Conservation (phyloP, 2,329 filamentous ascomycete genomes). For the Fusarium beomiforme region DNA sequence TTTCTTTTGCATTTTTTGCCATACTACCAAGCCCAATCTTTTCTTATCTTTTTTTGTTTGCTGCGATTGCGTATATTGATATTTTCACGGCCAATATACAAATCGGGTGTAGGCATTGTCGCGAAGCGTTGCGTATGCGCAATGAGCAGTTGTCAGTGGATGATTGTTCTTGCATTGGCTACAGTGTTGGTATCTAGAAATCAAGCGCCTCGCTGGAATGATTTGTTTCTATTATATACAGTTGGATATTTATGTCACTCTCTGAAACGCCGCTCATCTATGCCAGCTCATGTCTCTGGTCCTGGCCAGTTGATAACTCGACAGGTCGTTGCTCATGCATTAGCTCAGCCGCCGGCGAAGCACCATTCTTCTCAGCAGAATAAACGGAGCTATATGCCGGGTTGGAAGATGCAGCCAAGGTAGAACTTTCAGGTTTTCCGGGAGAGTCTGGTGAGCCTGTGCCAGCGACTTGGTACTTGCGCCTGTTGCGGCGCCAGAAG, state of each 20-base stretch:
- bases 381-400: background rate
- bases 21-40: fast-evolving
- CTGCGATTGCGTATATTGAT: no score
- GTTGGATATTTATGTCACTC: background rate
- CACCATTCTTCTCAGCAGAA: background rate
- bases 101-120: no score
- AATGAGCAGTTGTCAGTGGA: no score
- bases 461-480: background rate
- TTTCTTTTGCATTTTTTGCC: background rate
- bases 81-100: no score
- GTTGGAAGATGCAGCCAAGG: background rate
- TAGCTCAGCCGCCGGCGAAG: background rate
- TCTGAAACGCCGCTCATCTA: background rate
- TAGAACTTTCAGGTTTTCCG: background rate
- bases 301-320: background rate
- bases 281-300: constrained; percentile 9
- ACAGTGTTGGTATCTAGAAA: background rate
- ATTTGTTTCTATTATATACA: background rate
- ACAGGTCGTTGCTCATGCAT: background rate
- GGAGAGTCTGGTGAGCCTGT: background rate
- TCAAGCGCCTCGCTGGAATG: constrained; percentile 1
- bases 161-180: background rate
- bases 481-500: constrained; percentile 20
- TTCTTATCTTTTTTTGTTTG: no score
- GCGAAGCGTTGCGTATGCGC: no score